A percentile compares a stretch with the other conserved stretches of the same genome.
Conservation (phyloP, 768 basidiomycete species). For the Suillus lakei region DNA sequence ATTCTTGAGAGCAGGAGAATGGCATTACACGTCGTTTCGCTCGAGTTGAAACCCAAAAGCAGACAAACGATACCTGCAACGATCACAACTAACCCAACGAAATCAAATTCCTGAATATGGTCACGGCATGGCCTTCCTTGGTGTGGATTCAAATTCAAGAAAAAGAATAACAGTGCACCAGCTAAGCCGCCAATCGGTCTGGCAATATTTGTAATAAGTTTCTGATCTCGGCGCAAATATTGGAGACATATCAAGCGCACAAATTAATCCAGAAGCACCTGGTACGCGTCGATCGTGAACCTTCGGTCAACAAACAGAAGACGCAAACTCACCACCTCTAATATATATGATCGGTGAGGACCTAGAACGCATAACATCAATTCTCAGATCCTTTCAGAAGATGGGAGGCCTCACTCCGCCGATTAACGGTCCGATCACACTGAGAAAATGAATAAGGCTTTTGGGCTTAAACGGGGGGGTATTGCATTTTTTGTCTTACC, state of each 20-base stretch:
- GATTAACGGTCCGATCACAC: conserved; percentile 48
- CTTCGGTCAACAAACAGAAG: not conserved
- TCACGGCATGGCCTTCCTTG: conserved; percentile 35
- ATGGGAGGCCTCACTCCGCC: conserved; percentile 34
- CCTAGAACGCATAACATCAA: conserved; percentile 21
- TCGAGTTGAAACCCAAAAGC: conserved; percentile 43
- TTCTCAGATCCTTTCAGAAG: not conserved
- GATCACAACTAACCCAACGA: conserved; percentile 40
- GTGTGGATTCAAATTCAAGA: conserved; percentile 41
- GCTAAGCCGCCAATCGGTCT: conserved; percentile 43
- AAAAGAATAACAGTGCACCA: conserved; percentile 35
- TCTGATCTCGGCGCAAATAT: not conserved
- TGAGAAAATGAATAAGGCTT: conserved; percentile 12
- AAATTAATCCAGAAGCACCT: conserved; percentile 44
- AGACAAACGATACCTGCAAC: conserved; percentile 42
- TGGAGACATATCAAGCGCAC: conserved; percentile 19
- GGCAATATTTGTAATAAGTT: not conserved
- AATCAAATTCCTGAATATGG: conserved; percentile 43
- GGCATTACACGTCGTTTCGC: conserved; percentile 40
- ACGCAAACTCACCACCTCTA: conserved; percentile 44
- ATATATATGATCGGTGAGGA: conserved; percentile 38
- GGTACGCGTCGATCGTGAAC: conserved; percentile 12
- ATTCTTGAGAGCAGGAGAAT: no score
- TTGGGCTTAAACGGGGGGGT: not conserved
- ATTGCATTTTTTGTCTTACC: conserved; percentile 21